Conservation (phyloP, 768 basidiomycete species). For the Jaapia argillacea region DNA sequence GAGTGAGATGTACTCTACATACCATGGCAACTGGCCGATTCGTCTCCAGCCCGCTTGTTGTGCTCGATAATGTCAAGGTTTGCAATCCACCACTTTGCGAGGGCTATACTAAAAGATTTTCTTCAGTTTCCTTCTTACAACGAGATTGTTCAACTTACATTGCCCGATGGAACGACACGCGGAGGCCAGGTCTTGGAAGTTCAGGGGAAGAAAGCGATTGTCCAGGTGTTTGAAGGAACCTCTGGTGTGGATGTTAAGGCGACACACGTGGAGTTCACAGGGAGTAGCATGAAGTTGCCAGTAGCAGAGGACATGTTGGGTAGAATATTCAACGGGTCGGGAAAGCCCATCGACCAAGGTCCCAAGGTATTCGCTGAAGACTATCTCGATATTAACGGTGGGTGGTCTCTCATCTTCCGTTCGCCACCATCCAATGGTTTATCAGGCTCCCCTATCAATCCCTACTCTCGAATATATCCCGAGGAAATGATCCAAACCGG, state of each 20-base stretch:
- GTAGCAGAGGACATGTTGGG: slow-evolving; percentile 99
- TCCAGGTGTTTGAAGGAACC: slow-evolving; percentile 98
- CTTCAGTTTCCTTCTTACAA: slow-evolving; percentile 92
- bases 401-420: slow-evolving; percentile 17
- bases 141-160: slow-evolving; percentile 91
- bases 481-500: slow-evolving; percentile 99
- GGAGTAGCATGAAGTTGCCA: slow-evolving; percentile 96
- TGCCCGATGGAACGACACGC: slow-evolving; percentile 91
- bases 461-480: slow-evolving; percentile 96
- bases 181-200: slow-evolving; percentile 98
- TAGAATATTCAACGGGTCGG: slow-evolving; percentile 97
- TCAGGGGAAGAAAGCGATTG: slow-evolving; percentile 96
- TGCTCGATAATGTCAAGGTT: slow-evolving; percentile 98
- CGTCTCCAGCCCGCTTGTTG: slow-evolving; percentile 77
- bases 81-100: slow-evolving; percentile 11
- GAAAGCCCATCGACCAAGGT: slow-evolving; percentile 96
- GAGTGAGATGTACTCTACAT: slow-evolving; percentile 17
- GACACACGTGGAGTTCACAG: slow-evolving; percentile 97
- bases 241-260: slow-evolving; percentile 95
- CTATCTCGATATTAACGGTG: slow-evolving; percentile 98
- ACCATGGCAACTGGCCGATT: slow-evolving; percentile 8
- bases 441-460: slow-evolving; percentile 93
- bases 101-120: not conserved
- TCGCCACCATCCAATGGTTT: slow-evolving; percentile 7
- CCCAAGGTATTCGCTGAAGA: slow-evolving; percentile 99